Base-by-base conservation (phyloP, 2,329 filamentous ascomycete genomes). In the Leptographium wingfieldii region DNA sequence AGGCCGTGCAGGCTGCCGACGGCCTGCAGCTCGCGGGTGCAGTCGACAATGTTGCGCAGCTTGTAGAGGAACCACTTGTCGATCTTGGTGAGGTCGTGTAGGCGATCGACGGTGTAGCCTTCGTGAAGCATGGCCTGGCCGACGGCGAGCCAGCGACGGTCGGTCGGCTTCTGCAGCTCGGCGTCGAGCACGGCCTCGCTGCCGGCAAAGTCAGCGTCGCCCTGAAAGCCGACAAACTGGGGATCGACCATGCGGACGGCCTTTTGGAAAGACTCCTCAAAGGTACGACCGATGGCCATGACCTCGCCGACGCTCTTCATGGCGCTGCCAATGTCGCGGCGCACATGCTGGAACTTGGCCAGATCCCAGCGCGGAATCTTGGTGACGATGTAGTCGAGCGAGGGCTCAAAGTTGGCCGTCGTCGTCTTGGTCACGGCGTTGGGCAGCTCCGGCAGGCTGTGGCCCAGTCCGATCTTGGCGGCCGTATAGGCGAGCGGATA, bases 231-330 rank as follows among this genome's bases (percentile, higher is more conserved):
- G 65, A 92, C 76, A 72, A 89, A 97, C 68, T 82, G 84, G 66
- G 94, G 92, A 71, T 99, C 94, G 65, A 99, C 92, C 77, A 96
- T 90, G 62, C 94, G 90, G 70, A 96, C 95, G 64, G 94, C 94
- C 80, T 99, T 99, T 75, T 99, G 94, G 79, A 99, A 95, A 19
- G 91, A 95, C 77, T 99, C 94, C 76, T 99, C 94, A 68, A 97
- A 99, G 35, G 94, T 97, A 73, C 94, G 86, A 66, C 94, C 94
- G 69, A 99, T 97, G 65, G 94, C 94, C 94, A 99, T 99, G 62
- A 99, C 94, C 76, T 99, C 94, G 71, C 94, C 94, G 61, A 99
- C 92, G 29, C 92, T 96, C 79, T 97, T 99, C 94, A 99, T 99
- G 63, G 92, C 88, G 70, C 90, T 95, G 67, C 94, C 94, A 70